These are phyloP conservation scores for Elsinoe ampelina DNA, from an alignment of 2,329 filamentous ascomycete genomes.

Conservation along the genomic window DNA sequence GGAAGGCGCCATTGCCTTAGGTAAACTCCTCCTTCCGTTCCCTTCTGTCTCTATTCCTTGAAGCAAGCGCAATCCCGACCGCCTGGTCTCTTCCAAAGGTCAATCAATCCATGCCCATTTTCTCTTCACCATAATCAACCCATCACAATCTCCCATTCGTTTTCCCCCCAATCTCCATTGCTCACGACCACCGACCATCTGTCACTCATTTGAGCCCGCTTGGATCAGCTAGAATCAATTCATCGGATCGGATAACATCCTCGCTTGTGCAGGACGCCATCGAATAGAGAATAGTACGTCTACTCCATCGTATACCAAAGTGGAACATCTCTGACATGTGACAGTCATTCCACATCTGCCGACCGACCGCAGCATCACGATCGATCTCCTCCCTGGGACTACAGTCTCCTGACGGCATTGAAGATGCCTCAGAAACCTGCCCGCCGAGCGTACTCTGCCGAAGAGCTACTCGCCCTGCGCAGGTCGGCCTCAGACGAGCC, in stretches of 20 bases:
- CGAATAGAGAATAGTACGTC: constrained; percentile 13
- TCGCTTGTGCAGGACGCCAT: constrained; percentile 5
- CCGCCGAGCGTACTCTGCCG: constrained; percentile 30
- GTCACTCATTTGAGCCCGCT: constrained; percentile 13
- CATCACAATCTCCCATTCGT: constrained; percentile 10
- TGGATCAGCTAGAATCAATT: constrained; percentile 13
- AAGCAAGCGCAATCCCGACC: neutral
- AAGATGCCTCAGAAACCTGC: constrained; percentile 19
- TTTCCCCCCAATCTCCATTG: constrained; percentile 1
- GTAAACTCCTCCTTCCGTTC: neutral
- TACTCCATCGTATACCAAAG: neutral
- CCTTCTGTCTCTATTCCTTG: neutral
- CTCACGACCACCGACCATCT: constrained; percentile 10
- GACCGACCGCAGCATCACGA: neutral
- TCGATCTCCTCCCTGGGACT: constrained; percentile 1
- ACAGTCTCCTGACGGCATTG: constrained; percentile 10
- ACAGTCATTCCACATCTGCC: constrained; percentile 11
- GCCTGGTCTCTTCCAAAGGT: neutral
- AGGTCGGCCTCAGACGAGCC: constrained; percentile 27
- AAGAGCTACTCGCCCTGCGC: constrained; percentile 28
- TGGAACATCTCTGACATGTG: neutral
- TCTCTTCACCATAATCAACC: neutral
- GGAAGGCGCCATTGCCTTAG: neutral
- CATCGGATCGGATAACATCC: constrained; percentile 11
- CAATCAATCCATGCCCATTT: neutral